Evolutionary conservation across 2,329 filamentous ascomycete species (phyloP).

Genomic region (Macrophomina pseudophaseolina): DNA sequence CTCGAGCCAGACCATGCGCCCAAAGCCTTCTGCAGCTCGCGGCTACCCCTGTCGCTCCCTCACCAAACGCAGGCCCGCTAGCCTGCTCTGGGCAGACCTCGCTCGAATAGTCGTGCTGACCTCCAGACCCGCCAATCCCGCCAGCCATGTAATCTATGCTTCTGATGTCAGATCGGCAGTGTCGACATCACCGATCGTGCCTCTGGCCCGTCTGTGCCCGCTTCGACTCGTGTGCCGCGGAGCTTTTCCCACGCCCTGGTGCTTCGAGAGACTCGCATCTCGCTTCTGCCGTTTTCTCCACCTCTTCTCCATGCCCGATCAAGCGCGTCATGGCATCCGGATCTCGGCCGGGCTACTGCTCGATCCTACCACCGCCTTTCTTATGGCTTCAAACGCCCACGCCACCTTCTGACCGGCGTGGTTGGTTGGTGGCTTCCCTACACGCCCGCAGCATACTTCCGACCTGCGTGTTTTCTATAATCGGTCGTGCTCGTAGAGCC

Average conservation of each 20-base stretch:
- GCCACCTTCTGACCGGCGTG: background rate
- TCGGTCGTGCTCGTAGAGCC: constrained; percentile 9
- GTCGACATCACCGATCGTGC: background rate
- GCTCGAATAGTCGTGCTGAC: background rate
- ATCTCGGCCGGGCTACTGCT: background rate
- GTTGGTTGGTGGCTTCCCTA: constrained; percentile 1
- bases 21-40: background rate
- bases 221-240: background rate
- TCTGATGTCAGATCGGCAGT: background rate
- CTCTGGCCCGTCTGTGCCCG: background rate
- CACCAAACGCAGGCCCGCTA: background rate
- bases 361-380: background rate
- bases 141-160: background rate
- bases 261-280: background rate
- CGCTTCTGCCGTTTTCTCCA: constrained; percentile 1
- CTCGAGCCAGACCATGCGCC: background rate
- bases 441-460: background rate
- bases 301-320: background rate
- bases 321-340: background rate
- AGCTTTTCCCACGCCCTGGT: background rate
- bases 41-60: constrained; percentile 11
- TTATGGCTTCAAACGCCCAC: constrained; percentile 8
- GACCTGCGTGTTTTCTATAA: constrained; percentile 1
- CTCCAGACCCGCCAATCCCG: background rate
- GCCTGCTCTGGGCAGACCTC: background rate